Conservation (phyloP, 495 filamentous ascomycete species). For the Aspergillus ellipticus region DNA sequence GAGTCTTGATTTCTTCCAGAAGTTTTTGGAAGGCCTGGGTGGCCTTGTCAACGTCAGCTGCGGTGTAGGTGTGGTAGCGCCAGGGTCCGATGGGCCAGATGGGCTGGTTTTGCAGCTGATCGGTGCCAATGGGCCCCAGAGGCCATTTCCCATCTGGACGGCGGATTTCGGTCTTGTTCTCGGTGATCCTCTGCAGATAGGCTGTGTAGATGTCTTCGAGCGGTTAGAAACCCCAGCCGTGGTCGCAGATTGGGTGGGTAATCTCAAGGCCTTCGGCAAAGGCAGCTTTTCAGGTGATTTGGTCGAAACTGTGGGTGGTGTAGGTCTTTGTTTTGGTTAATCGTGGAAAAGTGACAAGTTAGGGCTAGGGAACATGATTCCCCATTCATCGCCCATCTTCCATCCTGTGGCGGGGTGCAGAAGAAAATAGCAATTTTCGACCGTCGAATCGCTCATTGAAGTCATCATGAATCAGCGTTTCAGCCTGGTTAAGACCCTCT, state of each 20-base stretch:
- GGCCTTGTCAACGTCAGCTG: neutral
- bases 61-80: neutral
- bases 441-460: neutral
- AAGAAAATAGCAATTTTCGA: neutral
- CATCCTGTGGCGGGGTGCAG: neutral
- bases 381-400: neutral
- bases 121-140: too few relatives aligned
- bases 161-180: slow-evolving; percentile 1
- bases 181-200: slow-evolving; percentile 2
- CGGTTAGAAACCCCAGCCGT: neutral
- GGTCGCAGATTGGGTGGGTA: neutral
- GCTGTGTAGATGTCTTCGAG: slow-evolving; percentile 1
- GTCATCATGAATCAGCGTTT: neutral
- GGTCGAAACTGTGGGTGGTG: neutral
- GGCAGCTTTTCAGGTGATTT: neutral
- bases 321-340: neutral
- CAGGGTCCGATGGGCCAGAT: neutral
- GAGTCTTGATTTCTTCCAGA: neutral
- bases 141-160: neutral
- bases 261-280: neutral
- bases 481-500: neutral
- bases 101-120: neutral
- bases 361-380: neutral
- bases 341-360: neutral
- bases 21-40: neutral